These are phyloP conservation scores for Cucurbitaria berberidis DNA, from an alignment of 2,329 filamentous ascomycete species.

Conservation along the genomic window DNA sequence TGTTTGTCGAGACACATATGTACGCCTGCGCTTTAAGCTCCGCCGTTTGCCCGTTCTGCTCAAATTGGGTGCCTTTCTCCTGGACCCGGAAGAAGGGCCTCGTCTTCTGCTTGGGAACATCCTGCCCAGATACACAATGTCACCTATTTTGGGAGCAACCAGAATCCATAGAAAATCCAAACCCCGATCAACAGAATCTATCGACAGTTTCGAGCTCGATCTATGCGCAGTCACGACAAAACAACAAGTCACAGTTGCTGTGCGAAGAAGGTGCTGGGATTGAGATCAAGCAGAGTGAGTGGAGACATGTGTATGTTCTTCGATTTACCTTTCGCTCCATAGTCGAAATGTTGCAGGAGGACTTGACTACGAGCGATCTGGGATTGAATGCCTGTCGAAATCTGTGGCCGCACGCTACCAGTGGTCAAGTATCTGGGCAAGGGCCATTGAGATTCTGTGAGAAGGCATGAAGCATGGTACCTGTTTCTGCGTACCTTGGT, in stretches of 20 bases:
- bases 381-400: slow-evolving; percentile 6
- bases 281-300: neutral
- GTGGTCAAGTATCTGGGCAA: neutral
- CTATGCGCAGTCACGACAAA: neutral
- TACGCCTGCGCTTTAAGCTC: neutral
- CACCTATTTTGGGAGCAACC: slow-evolving; percentile 7
- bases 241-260: slow-evolving; percentile 4
- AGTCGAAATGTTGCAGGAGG: neutral
- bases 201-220: neutral
- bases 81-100: slow-evolving; percentile 5
- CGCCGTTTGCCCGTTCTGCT: slow-evolving; percentile 1
- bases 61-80: slow-evolving; percentile 6
- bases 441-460: neutral
- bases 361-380: neutral
- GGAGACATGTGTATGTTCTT: neutral
- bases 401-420: slow-evolving; percentile 1
- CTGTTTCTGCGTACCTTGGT: too few relatives aligned
- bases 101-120: slow-evolving; percentile 2
- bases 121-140: slow-evolving; percentile 1
- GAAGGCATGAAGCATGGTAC: too few relatives aligned
- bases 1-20: neutral
- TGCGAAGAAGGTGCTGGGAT: slow-evolving; percentile 1
- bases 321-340: slow-evolving; percentile 1
- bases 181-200: neutral
- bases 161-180: neutral